A percentile compares a stretch with the other conserved stretches of the same genome.
Conservation (phyloP, 768 basidiomycete species). For the Mycena haematopus region DNA sequence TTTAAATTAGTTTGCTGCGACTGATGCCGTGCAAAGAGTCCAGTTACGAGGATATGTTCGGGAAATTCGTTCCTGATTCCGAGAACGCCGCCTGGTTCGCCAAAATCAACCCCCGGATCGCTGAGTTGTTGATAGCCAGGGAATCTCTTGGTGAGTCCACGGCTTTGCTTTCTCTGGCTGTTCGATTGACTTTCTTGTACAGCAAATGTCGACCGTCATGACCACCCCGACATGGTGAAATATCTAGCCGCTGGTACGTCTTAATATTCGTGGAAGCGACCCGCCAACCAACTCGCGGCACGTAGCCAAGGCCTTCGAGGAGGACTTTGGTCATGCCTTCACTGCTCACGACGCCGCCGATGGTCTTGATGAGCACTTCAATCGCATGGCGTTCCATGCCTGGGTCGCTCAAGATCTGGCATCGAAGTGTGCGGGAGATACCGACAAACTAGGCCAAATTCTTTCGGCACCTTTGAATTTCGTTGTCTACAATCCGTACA, state of each 20-base stretch:
- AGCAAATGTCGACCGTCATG: neutral
- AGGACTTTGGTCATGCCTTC: neutral
- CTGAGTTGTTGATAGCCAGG: neutral
- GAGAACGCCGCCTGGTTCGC: neutral
- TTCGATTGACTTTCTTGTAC: neutral
- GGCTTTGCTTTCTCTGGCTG: neutral
- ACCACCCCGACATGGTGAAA: neutral
- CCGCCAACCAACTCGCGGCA: neutral
- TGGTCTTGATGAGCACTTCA: neutral
- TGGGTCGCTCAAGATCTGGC: neutral
- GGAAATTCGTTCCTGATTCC: neutral
- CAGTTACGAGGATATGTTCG: neutral
- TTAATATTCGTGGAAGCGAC: neutral
- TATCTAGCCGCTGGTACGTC: neutral
- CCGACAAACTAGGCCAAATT: neutral
- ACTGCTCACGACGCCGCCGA: neutral
- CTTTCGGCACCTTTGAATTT: neutral
- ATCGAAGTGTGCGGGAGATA: neutral
- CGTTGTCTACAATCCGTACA: neutral
- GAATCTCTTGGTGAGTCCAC: neutral
- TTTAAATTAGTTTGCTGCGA: neutral
- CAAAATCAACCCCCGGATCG: neutral
- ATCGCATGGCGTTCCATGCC: neutral
- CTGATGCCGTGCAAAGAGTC: neutral
- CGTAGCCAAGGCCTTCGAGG: neutral